phyloP scores from a whole-genome alignment of 2,329 filamentous ascomycete genomes.

The Sclerotinia glacialis region DNA sequence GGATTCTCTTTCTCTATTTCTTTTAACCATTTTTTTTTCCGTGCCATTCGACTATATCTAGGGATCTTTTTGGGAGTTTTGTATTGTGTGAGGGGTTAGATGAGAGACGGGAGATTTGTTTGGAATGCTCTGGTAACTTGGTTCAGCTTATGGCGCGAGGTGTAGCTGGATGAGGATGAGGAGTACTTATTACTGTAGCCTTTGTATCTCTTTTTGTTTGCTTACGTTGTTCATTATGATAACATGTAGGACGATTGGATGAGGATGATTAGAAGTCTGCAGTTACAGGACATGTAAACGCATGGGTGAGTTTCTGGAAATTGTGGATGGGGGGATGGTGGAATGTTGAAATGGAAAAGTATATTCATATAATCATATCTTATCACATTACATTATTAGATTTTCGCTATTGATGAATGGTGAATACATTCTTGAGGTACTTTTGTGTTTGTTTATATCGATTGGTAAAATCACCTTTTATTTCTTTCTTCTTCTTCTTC shows the following conservation, averaged over 20 bases:
- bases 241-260: too few species aligned
- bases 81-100: background rate
- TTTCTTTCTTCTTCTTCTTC: too few species aligned
- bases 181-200: background rate
- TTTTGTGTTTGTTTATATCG: too few species aligned
- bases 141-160: background rate
- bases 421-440: too few species aligned
- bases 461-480: too few species aligned
- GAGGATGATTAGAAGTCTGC: background rate
- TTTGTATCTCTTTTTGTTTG: background rate
- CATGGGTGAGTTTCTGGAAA: too few species aligned
- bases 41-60: conserved; percentile 6
- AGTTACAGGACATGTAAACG: background rate
- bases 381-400: too few species aligned
- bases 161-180: background rate
- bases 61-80: background rate
- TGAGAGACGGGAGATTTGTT: background rate
- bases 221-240: background rate
- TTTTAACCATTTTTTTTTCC: background rate
- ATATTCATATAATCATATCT: background rate
- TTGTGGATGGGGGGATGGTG: too few species aligned
- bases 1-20: background rate
- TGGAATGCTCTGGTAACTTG: background rate
- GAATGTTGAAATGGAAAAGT: background rate
- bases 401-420: too few species aligned